phyloP scores from a whole-genome alignment of 1,284 basidiomycete genomes.

The Coniophora puteana region DNA sequence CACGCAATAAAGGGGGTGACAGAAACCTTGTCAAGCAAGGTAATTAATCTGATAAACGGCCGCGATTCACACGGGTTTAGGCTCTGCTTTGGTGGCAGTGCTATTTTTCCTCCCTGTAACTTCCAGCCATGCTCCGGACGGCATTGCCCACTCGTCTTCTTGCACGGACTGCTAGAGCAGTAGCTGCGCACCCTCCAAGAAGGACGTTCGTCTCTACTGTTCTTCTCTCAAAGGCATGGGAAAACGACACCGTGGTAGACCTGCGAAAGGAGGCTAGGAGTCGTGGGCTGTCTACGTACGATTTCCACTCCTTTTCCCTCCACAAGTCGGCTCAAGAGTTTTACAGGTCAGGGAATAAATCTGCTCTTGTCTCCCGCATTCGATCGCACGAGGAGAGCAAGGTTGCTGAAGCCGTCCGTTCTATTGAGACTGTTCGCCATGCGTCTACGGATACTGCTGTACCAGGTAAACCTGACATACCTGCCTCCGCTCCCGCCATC shows the following conservation, averaged over 20 bases:
- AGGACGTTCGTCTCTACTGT: conserved; percentile 61
- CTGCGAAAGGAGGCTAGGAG: conserved; percentile 63
- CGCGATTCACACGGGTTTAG: conserved; percentile 8
- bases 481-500: conserved; percentile 18
- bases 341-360: conserved; percentile 59
- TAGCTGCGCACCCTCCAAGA: conserved; percentile 19
- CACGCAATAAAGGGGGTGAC: no score
- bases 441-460: conserved; percentile 31
- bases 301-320: conserved; percentile 11
- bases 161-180: conserved; percentile 9
- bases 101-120: neutral
- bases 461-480: conserved; percentile 33
- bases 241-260: conserved; percentile 55
- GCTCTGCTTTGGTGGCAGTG: no score
- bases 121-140: conserved; percentile 33
- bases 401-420: conserved; percentile 13
- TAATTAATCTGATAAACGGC: neutral
- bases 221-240: conserved; percentile 61
- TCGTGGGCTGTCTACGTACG: conserved; percentile 64
- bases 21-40: no score
- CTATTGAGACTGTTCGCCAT: conserved; percentile 17
- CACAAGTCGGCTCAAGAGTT: conserved; percentile 1
- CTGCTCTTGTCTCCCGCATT: conserved; percentile 51
- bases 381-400: conserved; percentile 42
- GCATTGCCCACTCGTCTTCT: conserved; percentile 23